Evolutionary conservation across 2,329 filamentous ascomycete species (phyloP).

Genomic region (Pseudogymnoascus sp.): DNA sequence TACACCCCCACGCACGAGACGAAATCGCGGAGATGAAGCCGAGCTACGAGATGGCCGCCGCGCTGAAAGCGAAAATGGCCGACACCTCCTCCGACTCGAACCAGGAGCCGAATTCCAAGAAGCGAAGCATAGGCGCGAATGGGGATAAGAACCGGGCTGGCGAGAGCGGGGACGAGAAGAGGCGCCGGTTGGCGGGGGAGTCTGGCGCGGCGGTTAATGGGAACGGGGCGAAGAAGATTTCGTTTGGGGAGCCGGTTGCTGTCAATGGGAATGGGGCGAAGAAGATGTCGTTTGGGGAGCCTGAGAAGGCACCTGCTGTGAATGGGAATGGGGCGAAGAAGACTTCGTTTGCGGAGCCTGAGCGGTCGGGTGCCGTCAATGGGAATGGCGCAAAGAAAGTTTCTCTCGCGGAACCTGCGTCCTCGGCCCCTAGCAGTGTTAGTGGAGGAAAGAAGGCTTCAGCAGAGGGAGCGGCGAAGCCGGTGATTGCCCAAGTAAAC

Average conservation of each 20-base stretch:
- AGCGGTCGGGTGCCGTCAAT: background rate
- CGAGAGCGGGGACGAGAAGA: background rate
- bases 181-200: background rate
- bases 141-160: background rate
- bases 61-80: background rate
- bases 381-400: background rate
- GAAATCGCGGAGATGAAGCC: background rate
- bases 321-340: background rate
- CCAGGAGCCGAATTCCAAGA: background rate
- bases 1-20: background rate
- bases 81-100: background rate
- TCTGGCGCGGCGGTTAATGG: background rate
- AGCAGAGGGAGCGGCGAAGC: background rate
- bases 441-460: background rate
- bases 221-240: background rate
- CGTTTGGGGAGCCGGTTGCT: background rate
- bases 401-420: background rate
- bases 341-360: background rate
- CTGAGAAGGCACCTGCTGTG: background rate
- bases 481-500: background rate
- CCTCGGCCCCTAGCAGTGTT: background rate
- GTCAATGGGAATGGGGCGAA: background rate
- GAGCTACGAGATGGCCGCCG: background rate
- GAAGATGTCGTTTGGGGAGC: background rate
- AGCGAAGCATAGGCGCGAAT: background rate